These are phyloP conservation scores for Trametes pubescens DNA, from an alignment of 1,284 basidiomycete genomes.

Conservation along the genomic window DNA sequence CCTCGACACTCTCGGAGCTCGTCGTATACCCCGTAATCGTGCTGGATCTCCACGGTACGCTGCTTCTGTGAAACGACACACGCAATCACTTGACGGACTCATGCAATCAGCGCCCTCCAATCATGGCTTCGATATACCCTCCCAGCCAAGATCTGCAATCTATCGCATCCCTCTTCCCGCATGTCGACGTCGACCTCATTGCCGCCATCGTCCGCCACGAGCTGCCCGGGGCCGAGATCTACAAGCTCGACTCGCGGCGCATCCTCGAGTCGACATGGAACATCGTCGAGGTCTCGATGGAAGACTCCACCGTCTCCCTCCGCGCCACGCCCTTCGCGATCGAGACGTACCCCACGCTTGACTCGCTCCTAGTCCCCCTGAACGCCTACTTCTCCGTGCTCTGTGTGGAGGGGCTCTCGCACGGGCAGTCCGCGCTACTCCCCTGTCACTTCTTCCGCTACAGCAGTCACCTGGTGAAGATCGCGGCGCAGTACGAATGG, in stretches of 20 bases:
- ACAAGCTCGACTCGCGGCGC: slow-evolving; percentile 46
- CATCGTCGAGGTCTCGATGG: slow-evolving; percentile 40
- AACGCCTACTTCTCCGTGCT: slow-evolving; percentile 47
- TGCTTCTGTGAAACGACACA: slow-evolving; percentile 11
- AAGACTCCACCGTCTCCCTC: slow-evolving; percentile 39
- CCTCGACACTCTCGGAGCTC: slow-evolving; percentile 10
- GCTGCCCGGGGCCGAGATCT: slow-evolving; percentile 41
- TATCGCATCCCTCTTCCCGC: slow-evolving; percentile 42
- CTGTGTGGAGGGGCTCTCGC: slow-evolving; percentile 40
- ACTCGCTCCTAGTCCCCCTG: slow-evolving; percentile 46
- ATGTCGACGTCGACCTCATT: slow-evolving; percentile 45
- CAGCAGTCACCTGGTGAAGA: slow-evolving; percentile 44
- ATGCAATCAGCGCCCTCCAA: slow-evolving; percentile 19
- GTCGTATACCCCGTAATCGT: slow-evolving; percentile 16
- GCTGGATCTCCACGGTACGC: slow-evolving; percentile 22
- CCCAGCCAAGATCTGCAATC: slow-evolving; percentile 33
- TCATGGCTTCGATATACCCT: slow-evolving; percentile 32
- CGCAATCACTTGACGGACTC: slow-evolving; percentile 18
- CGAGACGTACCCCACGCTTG: slow-evolving; percentile 43
- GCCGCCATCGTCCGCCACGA: slow-evolving; percentile 42
- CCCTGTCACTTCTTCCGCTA: slow-evolving; percentile 44
- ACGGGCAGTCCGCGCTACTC: slow-evolving; percentile 39
- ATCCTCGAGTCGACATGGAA: slow-evolving; percentile 43
- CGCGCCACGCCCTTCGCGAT: slow-evolving; percentile 38
- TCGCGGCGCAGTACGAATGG: slow-evolving; percentile 45